phyloP scores from a whole-genome alignment of 257 asterid genomes.

The Ocimum tenuiflorum region DNA sequence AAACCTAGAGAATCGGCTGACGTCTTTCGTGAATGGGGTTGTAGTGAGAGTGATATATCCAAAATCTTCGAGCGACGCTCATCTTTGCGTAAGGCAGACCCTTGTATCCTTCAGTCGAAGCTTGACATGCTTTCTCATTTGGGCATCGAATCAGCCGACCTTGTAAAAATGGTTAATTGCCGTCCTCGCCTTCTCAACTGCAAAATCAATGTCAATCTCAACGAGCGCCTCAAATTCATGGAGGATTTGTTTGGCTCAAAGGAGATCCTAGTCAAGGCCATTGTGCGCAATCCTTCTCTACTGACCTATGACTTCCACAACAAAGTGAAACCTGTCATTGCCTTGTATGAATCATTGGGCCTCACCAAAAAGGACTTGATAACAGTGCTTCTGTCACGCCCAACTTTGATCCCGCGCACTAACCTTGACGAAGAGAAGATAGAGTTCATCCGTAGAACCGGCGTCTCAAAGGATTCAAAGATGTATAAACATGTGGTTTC shows the following conservation, averaged over 20 bases:
- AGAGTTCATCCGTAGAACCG: slow-evolving; percentile 50
- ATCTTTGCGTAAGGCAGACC: slow-evolving; percentile 41
- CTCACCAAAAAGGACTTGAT: slow-evolving; percentile 47
- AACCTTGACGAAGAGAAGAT: slow-evolving; percentile 50
- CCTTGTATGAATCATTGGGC: slow-evolving; percentile 54
- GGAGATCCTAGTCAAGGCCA: slow-evolving; percentile 51
- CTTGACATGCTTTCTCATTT: slow-evolving; percentile 44
- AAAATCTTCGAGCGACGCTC: slow-evolving; percentile 50
- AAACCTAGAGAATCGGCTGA: slow-evolving; percentile 31
- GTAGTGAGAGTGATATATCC: slow-evolving; percentile 50
- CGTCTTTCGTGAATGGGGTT: slow-evolving; percentile 57
- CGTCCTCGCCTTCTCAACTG: slow-evolving; percentile 68
- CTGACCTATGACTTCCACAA: slow-evolving; percentile 64
- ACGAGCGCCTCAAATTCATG: slow-evolving; percentile 53
- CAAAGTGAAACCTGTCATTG: slow-evolving; percentile 47
- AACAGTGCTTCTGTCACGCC: slow-evolving; percentile 55
- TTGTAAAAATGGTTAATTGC: slow-evolving; percentile 49
- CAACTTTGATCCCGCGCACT: slow-evolving; percentile 65
- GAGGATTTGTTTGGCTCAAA: slow-evolving; percentile 46
- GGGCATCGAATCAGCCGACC: slow-evolving; percentile 52
- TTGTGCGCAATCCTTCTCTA: slow-evolving; percentile 68
- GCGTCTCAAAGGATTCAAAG: slow-evolving; percentile 47
- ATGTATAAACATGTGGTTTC: slow-evolving; percentile 68
- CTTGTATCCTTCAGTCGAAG: slow-evolving; percentile 41
- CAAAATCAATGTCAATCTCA: slow-evolving; percentile 33